Conservation (phyloP, 2,329 filamentous ascomycete genomes). For the Plectosphaerella sp. region DNA sequence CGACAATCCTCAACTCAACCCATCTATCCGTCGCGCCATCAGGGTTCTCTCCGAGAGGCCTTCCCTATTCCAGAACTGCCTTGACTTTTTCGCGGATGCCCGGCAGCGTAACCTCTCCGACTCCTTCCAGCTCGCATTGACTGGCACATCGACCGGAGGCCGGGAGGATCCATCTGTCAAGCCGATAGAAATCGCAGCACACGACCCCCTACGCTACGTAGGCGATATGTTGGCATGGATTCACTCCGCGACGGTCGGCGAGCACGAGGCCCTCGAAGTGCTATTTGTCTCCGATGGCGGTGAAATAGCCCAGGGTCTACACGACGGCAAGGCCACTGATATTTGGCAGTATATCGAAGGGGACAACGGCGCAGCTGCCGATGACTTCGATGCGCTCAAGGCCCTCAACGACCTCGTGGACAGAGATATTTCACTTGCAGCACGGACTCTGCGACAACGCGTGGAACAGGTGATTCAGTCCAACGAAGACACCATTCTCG, state of each 20-base stretch:
- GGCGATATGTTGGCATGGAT: slow-evolving; percentile 98
- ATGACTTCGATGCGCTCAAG: slow-evolving; percentile 72
- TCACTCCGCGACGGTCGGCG: slow-evolving; percentile 89
- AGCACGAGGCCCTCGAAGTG: slow-evolving; percentile 85
- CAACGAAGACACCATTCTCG: slow-evolving; percentile 82
- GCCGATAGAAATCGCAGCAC: slow-evolving; percentile 89
- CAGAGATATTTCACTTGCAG: slow-evolving; percentile 75
- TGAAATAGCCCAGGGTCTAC: slow-evolving; percentile 78
- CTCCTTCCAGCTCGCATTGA: slow-evolving; percentile 83
- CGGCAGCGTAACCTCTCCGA: slow-evolving; percentile 83
- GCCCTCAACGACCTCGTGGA: slow-evolving; percentile 84
- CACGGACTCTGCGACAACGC: slow-evolving; percentile 79
- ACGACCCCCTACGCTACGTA: slow-evolving; percentile 86
- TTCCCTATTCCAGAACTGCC: slow-evolving; percentile 84
- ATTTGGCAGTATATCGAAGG: slow-evolving; percentile 70
- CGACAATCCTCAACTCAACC: slow-evolving; percentile 89
- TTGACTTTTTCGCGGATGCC: slow-evolving; percentile 90
- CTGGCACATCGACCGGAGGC: slow-evolving; percentile 59
- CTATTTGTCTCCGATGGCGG: slow-evolving; percentile 89
- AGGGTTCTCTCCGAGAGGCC: slow-evolving; percentile 86
- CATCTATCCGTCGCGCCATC: slow-evolving; percentile 76
- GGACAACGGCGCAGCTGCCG: slow-evolving; percentile 45
- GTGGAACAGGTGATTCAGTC: slow-evolving; percentile 89
- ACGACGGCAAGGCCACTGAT: slow-evolving; percentile 75
- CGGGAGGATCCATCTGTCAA: slow-evolving; percentile 63